Conservation (phyloP, 2,329 filamentous ascomycete genomes). For the Pyricularia pennisetigena region DNA sequence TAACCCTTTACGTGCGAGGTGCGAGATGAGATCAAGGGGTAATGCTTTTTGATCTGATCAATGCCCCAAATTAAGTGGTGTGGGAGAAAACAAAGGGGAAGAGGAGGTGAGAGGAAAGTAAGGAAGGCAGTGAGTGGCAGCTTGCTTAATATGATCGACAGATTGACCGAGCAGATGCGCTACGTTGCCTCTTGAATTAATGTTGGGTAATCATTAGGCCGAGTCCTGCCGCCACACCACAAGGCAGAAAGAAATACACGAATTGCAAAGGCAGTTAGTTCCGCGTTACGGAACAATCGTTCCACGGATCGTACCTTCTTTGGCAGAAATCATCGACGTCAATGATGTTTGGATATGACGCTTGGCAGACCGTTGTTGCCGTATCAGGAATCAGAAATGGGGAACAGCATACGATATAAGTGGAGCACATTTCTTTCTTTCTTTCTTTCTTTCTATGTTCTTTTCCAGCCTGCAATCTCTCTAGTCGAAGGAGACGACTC, state of each 20-base stretch:
- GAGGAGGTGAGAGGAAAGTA: not conserved
- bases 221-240: not conserved
- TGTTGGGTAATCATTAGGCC: not conserved
- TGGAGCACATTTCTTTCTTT: not conserved
- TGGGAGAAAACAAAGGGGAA: not conserved
- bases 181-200: not conserved
- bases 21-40: not conserved
- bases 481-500: not conserved
- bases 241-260: no score
- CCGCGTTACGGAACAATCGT: not conserved
- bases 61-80: not conserved
- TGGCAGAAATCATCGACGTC: slow-evolving; percentile 2
- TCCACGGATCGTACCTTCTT: not conserved
- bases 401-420: not conserved
- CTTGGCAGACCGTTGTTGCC: not conserved
- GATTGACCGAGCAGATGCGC: not conserved
- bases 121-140: not conserved
- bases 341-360: slow-evolving; percentile 1
- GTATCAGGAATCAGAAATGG: not conserved
- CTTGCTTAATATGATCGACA: not conserved
- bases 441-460: not conserved
- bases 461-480: not conserved
- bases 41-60: not conserved
- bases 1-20: slow-evolving; percentile 4
- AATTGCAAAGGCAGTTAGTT: not conserved